These are phyloP conservation scores for Parachaetomium inaequale DNA, from an alignment of 495 filamentous ascomycete genomes.

Conservation along the genomic window DNA sequence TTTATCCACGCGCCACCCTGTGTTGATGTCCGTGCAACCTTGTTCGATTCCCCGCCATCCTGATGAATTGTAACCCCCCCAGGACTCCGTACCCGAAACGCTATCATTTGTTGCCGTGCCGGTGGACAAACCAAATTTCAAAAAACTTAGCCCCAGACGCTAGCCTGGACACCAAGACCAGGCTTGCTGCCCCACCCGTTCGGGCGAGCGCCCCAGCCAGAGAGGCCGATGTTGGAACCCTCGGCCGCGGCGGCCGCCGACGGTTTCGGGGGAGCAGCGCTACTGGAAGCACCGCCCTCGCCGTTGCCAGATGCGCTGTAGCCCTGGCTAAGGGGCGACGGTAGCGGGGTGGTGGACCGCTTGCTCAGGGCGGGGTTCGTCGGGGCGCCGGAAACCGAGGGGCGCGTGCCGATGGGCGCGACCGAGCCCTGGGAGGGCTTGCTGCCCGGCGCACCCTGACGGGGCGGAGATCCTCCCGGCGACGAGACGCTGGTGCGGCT, in stretches of 20 bases:
- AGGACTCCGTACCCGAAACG: constrained; percentile 12
- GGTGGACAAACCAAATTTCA: not conserved
- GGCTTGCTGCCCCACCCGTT: constrained; percentile 74
- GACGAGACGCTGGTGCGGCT: constrained; percentile 87
- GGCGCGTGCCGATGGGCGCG: constrained; percentile 91
- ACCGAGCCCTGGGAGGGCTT: constrained; percentile 55
- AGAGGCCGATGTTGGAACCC: constrained; percentile 33
- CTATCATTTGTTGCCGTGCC: not conserved
- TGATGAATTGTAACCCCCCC: not conserved
- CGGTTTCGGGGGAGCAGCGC: constrained; percentile 32
- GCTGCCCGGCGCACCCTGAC: constrained; percentile 46
- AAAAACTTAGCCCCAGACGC: constrained; percentile 64
- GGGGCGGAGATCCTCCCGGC: constrained; percentile 81
- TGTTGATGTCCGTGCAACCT: constrained; percentile 7
- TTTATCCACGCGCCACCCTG: constrained; percentile 6
- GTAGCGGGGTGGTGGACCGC: constrained; percentile 83
- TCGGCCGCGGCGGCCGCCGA: constrained; percentile 36
- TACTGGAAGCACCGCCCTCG: constrained; percentile 29
- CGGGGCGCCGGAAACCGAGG: constrained; percentile 51
- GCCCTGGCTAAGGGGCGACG: constrained; percentile 81
- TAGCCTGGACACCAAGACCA: constrained; percentile 64
- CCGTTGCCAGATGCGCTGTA: constrained; percentile 53
- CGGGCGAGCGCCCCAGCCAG: constrained; percentile 68
- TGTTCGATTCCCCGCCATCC: not conserved
- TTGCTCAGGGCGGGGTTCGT: constrained; percentile 71